Base-by-base conservation (phyloP, 2,329 filamentous ascomycete genomes). In the Botrytis tulipae region DNA sequence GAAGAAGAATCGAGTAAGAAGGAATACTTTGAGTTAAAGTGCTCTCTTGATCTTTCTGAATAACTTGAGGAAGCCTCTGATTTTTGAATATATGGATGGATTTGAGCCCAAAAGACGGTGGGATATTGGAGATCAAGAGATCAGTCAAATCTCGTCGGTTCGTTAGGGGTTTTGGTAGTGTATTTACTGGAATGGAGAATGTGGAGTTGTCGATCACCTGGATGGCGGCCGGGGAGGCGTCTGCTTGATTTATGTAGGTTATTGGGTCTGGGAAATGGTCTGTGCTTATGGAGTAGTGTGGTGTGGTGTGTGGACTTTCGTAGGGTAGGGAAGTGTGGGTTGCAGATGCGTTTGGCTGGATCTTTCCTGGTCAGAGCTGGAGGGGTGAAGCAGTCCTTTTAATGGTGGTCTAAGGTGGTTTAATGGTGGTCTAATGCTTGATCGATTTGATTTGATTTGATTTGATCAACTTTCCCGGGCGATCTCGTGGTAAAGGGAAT, bases 171-270 rank as follows among this genome's bases (percentile, higher is more conserved):
- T 29, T 59, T 44, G 44, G 42, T 54, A 67, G 65, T 51, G 65
- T 65, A 73, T 60, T 62, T 62, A 32, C 65, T 62, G 61, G 59
- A 71, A 73, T 74, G 78, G 73, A 67, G 78, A 77, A 80, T 80
- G 81, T 81, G 80, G 81, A 82, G 79, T 73, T 73, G 82, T 80
- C 81, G 82, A 83, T 83, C 82, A 81, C 79, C 78, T 82, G 78
- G 78, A 80, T 80, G 79, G 80, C 81, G 79, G 80, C 78, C 79
- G 80, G 80, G 78, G 78, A 81, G 79, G 79, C 78, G 77, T 78
- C 76, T 79, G 74, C 65, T 76, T 75, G 75, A 76, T 80, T 79
- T 80, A 80, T 80, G 77, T 79, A 80, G 77, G 78, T 79, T 78
- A 78, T 78, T 79, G 76, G 79, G 75, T 70, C 74, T 78, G 73